Base-by-base conservation (phyloP, 2,329 filamentous ascomycete genomes). In the Seiridium cupressi region DNA sequence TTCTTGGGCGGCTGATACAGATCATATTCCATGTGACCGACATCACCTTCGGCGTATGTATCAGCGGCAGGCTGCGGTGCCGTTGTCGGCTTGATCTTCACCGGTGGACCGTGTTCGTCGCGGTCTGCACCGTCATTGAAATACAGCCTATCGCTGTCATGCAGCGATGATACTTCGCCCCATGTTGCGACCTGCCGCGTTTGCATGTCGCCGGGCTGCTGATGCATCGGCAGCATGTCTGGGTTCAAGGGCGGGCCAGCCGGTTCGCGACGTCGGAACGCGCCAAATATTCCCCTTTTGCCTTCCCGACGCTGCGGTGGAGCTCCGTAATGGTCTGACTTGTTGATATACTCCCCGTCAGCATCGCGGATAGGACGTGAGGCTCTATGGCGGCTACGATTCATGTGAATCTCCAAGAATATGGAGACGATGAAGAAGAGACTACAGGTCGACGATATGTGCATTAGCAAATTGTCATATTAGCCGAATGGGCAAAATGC, bases 341-440 rank as follows among this genome's bases (percentile, higher is more conserved):
- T 53, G 49, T 53, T 53, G 49, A 53, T 53, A 34, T 53, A 53
- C 32, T 53, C 49, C 11, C 49, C 49, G 49, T 53, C 49, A 34
- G 49, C 49, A n/a, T 53, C 49, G 9, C 49, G 49, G 32, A 53
- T 53, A 7, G 49, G 49, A 3, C 49, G 32, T 35, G 26, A 18
- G n/a, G 49, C 49, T 9, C 49, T 9, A n/a, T 53, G 49, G 13
- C 49, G 49, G 31, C 9, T 40, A n/a, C 49, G 49, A n/a, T 53
- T 53, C 49, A 53, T 53, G 35, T 53, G 49, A 36, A 53, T 53
- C 35, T 53, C 49, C n/a, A 53, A 35, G 34, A 53, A 53, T 34
- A 53, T 40, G 49, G 49, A 53, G 49, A 53, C 11, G 49, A 53
- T 53, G 49, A 53, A 53, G n/a, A 53, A 53, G 32, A 53, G 49